Conservation (phyloP, 1,139 yeast genomes). For the Pichia sp. region DNA sequence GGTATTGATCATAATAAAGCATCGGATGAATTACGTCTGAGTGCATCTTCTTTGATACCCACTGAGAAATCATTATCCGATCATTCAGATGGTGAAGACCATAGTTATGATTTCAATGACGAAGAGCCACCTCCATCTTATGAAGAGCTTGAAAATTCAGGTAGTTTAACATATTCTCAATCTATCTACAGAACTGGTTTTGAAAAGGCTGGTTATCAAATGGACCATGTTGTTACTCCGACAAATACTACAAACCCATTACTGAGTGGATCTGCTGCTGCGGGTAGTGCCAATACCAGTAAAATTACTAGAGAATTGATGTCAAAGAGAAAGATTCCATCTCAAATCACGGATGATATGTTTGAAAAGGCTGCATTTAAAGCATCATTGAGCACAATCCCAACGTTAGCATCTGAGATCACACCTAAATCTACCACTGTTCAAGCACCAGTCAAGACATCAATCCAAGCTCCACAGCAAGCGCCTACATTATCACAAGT, state of each 20-base stretch:
- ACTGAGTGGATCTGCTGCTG: not conserved
- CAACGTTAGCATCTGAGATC: slow-evolving; percentile 1
- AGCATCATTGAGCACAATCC: slow-evolving; percentile 4
- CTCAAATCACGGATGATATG: slow-evolving; percentile 18
- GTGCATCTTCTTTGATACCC: slow-evolving; percentile 27
- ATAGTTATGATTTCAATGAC: slow-evolving; percentile 2
- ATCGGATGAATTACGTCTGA: slow-evolving; percentile 18
- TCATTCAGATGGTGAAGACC: slow-evolving; percentile 16
- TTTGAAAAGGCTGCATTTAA: slow-evolving; percentile 15
- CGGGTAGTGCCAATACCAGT: not conserved
- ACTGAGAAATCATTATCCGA: slow-evolving; percentile 21
- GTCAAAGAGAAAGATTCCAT: slow-evolving; percentile 27
- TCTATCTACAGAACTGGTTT: slow-evolving; percentile 34
- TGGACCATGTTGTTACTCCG: slow-evolving; percentile 27
- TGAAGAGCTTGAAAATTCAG: slow-evolving; percentile 33
- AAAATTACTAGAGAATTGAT: slow-evolving; percentile 9
- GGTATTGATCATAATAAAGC: slow-evolving; percentile 8
- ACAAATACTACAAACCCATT: not conserved
- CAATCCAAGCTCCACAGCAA: not conserved
- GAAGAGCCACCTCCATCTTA: slow-evolving; percentile 32
- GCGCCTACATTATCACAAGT: not conserved
- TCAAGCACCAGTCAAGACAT: not conserved
- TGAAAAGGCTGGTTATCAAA: slow-evolving; percentile 33
- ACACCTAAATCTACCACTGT: not conserved
- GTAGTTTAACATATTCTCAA: slow-evolving; percentile 30